A percentile compares a stretch with the other conserved stretches of the same genome.
Evolutionary conservation across 2,329 filamentous ascomycete species (phyloP).

Genomic region (Sporothrix brasiliensis): DNA sequence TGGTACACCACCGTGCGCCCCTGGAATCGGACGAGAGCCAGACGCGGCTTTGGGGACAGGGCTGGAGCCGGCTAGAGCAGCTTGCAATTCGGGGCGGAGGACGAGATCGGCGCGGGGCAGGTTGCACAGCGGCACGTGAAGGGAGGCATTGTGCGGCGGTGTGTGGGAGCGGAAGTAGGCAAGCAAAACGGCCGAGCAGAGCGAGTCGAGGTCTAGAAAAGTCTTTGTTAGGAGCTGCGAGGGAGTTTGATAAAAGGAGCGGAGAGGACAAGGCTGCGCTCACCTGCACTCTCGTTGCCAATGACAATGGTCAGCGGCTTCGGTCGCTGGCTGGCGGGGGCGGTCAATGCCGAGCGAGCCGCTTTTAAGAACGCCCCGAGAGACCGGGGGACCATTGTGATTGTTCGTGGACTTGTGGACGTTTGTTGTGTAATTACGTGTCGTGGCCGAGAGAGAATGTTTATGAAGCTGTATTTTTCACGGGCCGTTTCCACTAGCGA

Average conservation of each 20-base stretch:
- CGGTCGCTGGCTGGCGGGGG: conserved; percentile 48
- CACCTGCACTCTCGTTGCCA: conserved; percentile 69
- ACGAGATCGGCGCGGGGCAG: conserved; percentile 67
- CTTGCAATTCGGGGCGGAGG: conserved; percentile 72
- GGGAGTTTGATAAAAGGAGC: background rate
- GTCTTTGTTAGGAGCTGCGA: background rate
- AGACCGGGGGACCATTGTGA: conserved; percentile 40
- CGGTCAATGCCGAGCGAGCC: conserved; percentile 53
- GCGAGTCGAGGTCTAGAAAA: conserved; percentile 73
- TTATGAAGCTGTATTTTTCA: background rate
- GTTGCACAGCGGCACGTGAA: conserved; percentile 75
- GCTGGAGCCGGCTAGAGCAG: conserved; percentile 54
- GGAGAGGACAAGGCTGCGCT: background rate
- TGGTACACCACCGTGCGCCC: conserved; percentile 49
- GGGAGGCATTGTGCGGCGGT: conserved; percentile 49
- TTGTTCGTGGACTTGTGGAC: background rate
- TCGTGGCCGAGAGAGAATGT: background rate
- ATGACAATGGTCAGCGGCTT: conserved; percentile 63
- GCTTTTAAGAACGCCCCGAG: conserved; percentile 56
- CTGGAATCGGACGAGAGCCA: background rate
- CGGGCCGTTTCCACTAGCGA: background rate
- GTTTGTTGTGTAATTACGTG: background rate
- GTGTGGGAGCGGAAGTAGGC: conserved; percentile 71
- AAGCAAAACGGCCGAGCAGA: conserved; percentile 72
- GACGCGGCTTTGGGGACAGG: background rate